These are phyloP conservation scores for Phytophthora capsici DNA, from an alignment of 352 stramenopile genomes.

Conservation along the genomic window DNA sequence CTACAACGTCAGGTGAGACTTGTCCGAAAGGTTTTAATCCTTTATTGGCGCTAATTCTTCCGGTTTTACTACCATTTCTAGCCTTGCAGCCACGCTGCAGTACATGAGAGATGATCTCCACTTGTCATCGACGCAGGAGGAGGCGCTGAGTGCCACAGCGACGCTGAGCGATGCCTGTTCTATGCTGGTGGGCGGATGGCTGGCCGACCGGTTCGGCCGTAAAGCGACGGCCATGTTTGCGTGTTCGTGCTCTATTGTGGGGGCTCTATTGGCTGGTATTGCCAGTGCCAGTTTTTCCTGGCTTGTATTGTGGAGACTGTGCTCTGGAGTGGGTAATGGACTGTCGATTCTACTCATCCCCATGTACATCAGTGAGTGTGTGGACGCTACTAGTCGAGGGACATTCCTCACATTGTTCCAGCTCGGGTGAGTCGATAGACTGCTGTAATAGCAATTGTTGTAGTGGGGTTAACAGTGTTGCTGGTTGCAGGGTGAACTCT, in stretches of 20 bases:
- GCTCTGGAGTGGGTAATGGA: slow-evolving; percentile 79
- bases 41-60: too few relatives aligned
- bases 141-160: slow-evolving; percentile 78
- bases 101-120: slow-evolving; percentile 81
- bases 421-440: slow-evolving; percentile 54
- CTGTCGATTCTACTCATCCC: slow-evolving; percentile 87
- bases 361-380: slow-evolving; percentile 90
- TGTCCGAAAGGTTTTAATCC: too few relatives aligned
- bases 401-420: slow-evolving; percentile 82
- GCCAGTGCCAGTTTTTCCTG: slow-evolving; percentile 62
- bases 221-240: slow-evolving; percentile 77
- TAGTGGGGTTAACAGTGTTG: too few relatives aligned
- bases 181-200: slow-evolving; percentile 75
- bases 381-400: slow-evolving; percentile 66
- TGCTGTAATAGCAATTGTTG: too few relatives aligned
- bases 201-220: slow-evolving; percentile 80
- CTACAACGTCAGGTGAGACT: slow-evolving; percentile 70
- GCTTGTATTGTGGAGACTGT: slow-evolving; percentile 77
- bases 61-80: too few relatives aligned
- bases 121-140: slow-evolving; percentile 70
- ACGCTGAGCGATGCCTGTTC: slow-evolving; percentile 82
- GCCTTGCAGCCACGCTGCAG: slow-evolving; percentile 77
- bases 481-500: not conserved
- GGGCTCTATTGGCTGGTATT: slow-evolving; percentile 59
- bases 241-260: slow-evolving; percentile 73